Conservation (phyloP, 805 yeast species). For the Candida rishiriensis region DNA sequence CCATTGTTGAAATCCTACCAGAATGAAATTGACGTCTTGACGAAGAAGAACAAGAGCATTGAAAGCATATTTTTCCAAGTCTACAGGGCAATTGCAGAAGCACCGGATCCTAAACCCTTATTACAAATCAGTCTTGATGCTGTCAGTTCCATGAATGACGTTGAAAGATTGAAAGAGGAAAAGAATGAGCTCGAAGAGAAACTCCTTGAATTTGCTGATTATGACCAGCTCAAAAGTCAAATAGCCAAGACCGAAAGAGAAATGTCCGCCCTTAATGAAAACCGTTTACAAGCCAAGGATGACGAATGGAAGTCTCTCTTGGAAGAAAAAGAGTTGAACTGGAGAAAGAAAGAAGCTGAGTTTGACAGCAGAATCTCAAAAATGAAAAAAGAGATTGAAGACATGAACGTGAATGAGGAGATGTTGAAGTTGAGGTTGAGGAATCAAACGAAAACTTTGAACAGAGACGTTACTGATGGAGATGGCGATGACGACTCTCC, state of each 20-base stretch:
- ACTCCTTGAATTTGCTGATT: conserved; percentile 65
- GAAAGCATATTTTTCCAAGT: conserved; percentile 72
- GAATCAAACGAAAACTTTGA: conserved; percentile 42
- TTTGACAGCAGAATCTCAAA: conserved; percentile 46
- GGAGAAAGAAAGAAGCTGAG: conserved; percentile 56
- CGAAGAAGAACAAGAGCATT: conserved; percentile 68
- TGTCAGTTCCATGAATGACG: conserved; percentile 44
- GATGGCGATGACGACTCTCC: conserved; percentile 21
- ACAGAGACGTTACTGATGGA: conserved; percentile 26
- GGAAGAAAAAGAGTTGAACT: conserved; percentile 69
- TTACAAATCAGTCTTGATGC: conserved; percentile 67
- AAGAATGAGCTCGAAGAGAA: conserved; percentile 49
- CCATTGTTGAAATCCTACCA: conserved; percentile 75
- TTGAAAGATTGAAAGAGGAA: conserved; percentile 47
- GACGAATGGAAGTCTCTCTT: conserved; percentile 62
- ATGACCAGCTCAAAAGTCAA: conserved; percentile 66
- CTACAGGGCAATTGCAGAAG: conserved; percentile 76
- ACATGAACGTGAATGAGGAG: conserved; percentile 59
- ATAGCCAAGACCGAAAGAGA: conserved; percentile 57
- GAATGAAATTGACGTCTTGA: conserved; percentile 77
- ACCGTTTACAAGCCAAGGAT: conserved; percentile 63
- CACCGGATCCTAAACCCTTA: conserved; percentile 88
- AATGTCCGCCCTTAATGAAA: conserved; percentile 48
- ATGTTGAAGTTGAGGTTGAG: conserved; percentile 56
- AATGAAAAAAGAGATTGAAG: conserved; percentile 54